Evolutionary conservation across 345 rosid species (phyloP), one percentile per base, ranked within the genome.

Genomic region (Triadica sebifera): DNA sequence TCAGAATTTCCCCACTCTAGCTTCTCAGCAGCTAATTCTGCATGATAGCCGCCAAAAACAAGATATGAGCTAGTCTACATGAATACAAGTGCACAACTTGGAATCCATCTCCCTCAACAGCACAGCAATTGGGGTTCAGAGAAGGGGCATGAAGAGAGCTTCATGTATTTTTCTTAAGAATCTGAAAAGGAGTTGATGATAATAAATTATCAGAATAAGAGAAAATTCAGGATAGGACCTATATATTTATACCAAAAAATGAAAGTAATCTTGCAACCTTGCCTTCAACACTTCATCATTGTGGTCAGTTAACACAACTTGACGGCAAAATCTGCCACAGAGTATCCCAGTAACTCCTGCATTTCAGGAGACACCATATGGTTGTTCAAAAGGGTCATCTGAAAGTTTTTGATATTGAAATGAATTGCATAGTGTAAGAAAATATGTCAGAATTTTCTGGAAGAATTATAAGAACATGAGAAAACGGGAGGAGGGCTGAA

Each of bases 201-300:
- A 49, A n/a, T 6, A 45, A 25, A 69, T 25, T 41, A 60, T 78
- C 45, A 46, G 63, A 65, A 38, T 55, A 62, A 65, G 63, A 55
- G 62, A 59, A 52, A 41, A 82, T 78, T 65, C 67, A n/a, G 73
- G 56, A 71, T 13, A 75, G 43, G 29, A 75, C 51, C 11, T 71
- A 45, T 34, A 74, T 38, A 57, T 58, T n/a, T n/a, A 73, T 29
- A 29, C 2, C 34, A 29, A 29, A 72, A 3, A 69, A 52, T 1
- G 67, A 61, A 70, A 78, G 16, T 75, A 47, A 79, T 60, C 20
- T 74, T 1, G 25, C 60, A 77, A 75, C 74, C 90, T 85, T 89
- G 87, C 98, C 98, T 94, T 94, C 43, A 91, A 87, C 73, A 94
- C 98, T 88, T 92, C 97, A 25, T 91, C 93, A 67, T 90, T 92